Conservation (phyloP, 192 early-diverging fungal genomes). For the Entrophospora sp. region DNA sequence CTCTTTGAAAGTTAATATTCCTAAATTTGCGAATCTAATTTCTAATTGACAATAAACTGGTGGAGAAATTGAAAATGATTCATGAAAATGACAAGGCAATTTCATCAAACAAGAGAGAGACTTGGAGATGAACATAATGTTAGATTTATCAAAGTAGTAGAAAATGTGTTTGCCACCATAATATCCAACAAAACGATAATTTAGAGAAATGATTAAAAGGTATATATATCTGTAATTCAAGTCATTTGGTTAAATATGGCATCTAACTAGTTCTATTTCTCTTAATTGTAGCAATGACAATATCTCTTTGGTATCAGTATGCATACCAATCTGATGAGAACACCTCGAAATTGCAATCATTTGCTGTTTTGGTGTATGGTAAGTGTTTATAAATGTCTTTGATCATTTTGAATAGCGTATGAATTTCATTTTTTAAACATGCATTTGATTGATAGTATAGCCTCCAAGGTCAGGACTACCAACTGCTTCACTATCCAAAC, state of each 20-base stretch:
- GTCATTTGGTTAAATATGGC: not conserved
- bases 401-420: not conserved
- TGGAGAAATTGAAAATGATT: not conserved
- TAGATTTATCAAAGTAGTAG: constrained; percentile 3
- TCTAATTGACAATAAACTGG: not conserved
- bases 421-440: constrained; percentile 5
- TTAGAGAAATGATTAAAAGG: not conserved
- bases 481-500: not conserved
- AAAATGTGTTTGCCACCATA: not conserved
- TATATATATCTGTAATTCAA: not conserved
- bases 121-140: constrained; percentile 12
- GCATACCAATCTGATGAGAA: not conserved
- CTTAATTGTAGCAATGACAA: constrained; percentile 1
- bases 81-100: constrained; percentile 1
- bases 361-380: constrained; percentile 2
- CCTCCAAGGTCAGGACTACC: not conserved
- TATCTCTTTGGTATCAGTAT: constrained; percentile 6
- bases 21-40: constrained; percentile 5
- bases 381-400: not conserved
- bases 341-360: not conserved
- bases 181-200: constrained; percentile 4
- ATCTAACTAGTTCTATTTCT: not conserved
- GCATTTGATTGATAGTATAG: not conserved
- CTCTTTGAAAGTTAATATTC: not conserved
- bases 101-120: constrained; percentile 1